phyloP scores from a whole-genome alignment of 257 asterid genomes.

The Solanum corneliomulleri region DNA sequence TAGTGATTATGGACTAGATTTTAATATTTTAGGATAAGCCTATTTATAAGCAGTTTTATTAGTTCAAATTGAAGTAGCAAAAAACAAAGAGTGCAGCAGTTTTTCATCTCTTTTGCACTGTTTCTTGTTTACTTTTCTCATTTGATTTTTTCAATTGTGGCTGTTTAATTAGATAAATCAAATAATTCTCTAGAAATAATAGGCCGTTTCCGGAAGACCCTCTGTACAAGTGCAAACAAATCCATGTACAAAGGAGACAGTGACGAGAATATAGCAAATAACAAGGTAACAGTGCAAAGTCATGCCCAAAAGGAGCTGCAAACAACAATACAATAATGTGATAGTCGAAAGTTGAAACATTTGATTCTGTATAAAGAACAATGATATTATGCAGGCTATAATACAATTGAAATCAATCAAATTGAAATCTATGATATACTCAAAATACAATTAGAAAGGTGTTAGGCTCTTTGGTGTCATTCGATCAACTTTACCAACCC shows the following conservation, averaged over 20 bases:
- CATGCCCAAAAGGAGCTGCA: background rate
- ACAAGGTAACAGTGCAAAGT: background rate
- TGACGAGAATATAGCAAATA: background rate
- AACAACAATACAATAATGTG: background rate
- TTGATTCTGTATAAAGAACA: background rate
- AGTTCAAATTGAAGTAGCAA: too few relatives aligned
- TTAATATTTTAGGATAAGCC: too few relatives aligned
- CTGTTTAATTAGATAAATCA: background rate
- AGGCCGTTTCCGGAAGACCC: background rate
- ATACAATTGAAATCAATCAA: background rate
- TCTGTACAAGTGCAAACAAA: background rate
- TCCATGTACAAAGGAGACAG: background rate
- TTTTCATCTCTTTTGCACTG: too few relatives aligned
- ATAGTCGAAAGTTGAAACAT: background rate
- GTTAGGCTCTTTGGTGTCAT: conserved; percentile 9
- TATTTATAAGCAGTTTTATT: too few relatives aligned
- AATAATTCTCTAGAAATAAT: background rate
- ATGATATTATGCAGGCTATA: background rate
- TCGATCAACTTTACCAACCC: conserved; percentile 50
- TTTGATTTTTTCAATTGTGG: background rate
- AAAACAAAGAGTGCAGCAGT: too few relatives aligned
- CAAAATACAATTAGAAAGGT: conserved; percentile 4
- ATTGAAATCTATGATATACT: background rate
- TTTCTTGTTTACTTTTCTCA: too few relatives aligned
- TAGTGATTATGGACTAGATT: too few relatives aligned